Percentiles rank a stretch among this genome's conserved stretches.
Conservation (phyloP, 2,329 filamentous ascomycete species). For the Ophiognomonia clavigignenti-juglandacearum region DNA sequence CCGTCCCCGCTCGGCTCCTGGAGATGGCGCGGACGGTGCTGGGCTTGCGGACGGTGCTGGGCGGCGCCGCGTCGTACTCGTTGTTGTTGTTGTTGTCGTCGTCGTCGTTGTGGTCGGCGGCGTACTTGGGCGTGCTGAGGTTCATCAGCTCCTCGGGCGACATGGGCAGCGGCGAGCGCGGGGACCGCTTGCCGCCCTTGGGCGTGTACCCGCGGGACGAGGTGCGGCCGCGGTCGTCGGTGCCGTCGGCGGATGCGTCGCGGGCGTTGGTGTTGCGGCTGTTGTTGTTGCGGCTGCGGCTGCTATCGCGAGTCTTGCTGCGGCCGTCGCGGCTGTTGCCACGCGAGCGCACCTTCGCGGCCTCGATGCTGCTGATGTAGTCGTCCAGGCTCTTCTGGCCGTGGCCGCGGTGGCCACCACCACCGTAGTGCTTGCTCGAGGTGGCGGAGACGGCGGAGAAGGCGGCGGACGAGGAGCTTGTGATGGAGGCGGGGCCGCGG, state of each 20-base stretch:
- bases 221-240: constrained; percentile 66
- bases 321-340: constrained; percentile 48
- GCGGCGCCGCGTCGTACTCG: too few species aligned
- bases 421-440: constrained; percentile 48
- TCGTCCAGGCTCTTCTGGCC: constrained; percentile 69
- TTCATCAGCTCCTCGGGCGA: constrained; percentile 79
- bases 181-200: constrained; percentile 76
- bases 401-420: constrained; percentile 49
- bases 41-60: constrained; percentile 40
- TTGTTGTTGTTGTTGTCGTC: too few species aligned
- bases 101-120: constrained; percentile 25
- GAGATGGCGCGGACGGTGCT: constrained; percentile 28
- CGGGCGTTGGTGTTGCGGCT: constrained; percentile 45
- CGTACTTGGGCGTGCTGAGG: constrained; percentile 42
- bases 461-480: constrained; percentile 49
- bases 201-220: constrained; percentile 58
- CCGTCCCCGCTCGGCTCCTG: constrained; percentile 19
- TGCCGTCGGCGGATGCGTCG: constrained; percentile 45
- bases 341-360: constrained; percentile 59
- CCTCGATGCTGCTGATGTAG: constrained; percentile 81
- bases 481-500: constrained; percentile 49
- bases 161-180: constrained; percentile 91
- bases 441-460: constrained; percentile 33
- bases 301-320: constrained; percentile 38
- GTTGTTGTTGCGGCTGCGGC: constrained; percentile 39